Evolutionary conservation across 345 rosid species (phyloP).

Genomic region (Lagerstroemia speciosa): DNA sequence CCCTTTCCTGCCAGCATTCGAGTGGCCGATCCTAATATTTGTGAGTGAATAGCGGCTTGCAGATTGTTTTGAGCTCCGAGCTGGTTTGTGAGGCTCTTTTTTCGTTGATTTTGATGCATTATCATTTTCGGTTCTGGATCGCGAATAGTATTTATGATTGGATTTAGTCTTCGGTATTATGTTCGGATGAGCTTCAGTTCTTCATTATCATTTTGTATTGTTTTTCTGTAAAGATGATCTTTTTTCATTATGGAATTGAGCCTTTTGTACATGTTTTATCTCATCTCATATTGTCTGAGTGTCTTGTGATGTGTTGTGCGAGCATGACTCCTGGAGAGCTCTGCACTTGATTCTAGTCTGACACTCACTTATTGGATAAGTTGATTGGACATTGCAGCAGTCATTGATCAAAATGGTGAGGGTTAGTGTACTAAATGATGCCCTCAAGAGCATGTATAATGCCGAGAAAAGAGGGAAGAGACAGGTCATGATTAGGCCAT

Average conservation of each 20-base stretch:
- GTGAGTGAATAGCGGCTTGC: neutral
- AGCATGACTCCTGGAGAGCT: neutral
- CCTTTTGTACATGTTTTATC: neutral
- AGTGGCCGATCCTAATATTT: neutral
- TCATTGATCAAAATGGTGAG: conserved; percentile 17
- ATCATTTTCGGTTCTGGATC: neutral
- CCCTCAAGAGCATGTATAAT: conserved; percentile 21
- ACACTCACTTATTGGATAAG: neutral
- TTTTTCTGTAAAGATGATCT: neutral
- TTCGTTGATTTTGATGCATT: neutral
- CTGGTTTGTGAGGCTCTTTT: neutral
- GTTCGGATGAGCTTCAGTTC: neutral
- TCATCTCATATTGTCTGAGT: neutral
- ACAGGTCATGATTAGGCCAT: conserved; percentile 20
- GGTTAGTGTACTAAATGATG: conserved; percentile 19
- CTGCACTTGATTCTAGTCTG: neutral
- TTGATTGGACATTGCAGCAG: neutral
- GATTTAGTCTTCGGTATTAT: neutral
- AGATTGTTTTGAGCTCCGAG: neutral
- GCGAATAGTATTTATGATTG: neutral
- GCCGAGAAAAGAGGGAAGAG: conserved; percentile 21
- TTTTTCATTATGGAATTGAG: neutral
- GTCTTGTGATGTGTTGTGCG: neutral
- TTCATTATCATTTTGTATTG: neutral
- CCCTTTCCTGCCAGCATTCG: neutral